Percentiles rank a stretch among this genome's conserved stretches.
phyloP scores from a whole-genome alignment of 345 rosid genomes.

The Aquilaria malaccensis region DNA sequence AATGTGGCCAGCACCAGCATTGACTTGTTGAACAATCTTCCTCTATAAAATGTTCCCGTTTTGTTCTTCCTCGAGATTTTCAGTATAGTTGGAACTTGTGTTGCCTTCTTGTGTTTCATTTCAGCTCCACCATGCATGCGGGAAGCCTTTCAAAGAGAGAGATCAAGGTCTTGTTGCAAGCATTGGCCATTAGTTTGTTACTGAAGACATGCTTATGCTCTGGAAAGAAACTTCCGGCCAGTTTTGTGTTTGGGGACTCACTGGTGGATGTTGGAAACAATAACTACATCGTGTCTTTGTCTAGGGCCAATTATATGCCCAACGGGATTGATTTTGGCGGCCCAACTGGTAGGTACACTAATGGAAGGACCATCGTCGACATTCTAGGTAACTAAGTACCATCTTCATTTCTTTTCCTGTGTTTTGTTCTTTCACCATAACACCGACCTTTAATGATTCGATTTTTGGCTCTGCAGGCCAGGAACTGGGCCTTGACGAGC shows the following conservation, averaged over 20 bases:
- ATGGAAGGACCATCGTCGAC: conserved; percentile 75
- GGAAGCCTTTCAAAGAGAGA: conserved; percentile 1
- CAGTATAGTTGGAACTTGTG: neutral
- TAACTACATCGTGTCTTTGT: conserved; percentile 54
- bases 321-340: conserved; percentile 70
- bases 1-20: neutral
- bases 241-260: conserved; percentile 73
- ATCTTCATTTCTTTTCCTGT: neutral
- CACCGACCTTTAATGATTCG: neutral
- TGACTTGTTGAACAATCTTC: neutral
- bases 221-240: conserved; percentile 28
- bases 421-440: too few relatives aligned
- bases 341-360: conserved; percentile 77
- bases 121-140: conserved; percentile 9
- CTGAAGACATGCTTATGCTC: conserved; percentile 15
- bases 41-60: conserved; percentile 1
- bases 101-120: neutral
- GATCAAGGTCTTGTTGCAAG: neutral
- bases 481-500: conserved; percentile 29
- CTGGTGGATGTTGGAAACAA: conserved; percentile 77
- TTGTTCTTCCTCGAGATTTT: neutral
- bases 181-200: conserved; percentile 10
- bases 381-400: conserved; percentile 41
- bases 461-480: conserved; percentile 26
- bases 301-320: conserved; percentile 56